Evolutionary conservation across 306 rosid species (phyloP), one percentile per base, ranked within the genome.

Genomic region (Quercus alba): DNA sequence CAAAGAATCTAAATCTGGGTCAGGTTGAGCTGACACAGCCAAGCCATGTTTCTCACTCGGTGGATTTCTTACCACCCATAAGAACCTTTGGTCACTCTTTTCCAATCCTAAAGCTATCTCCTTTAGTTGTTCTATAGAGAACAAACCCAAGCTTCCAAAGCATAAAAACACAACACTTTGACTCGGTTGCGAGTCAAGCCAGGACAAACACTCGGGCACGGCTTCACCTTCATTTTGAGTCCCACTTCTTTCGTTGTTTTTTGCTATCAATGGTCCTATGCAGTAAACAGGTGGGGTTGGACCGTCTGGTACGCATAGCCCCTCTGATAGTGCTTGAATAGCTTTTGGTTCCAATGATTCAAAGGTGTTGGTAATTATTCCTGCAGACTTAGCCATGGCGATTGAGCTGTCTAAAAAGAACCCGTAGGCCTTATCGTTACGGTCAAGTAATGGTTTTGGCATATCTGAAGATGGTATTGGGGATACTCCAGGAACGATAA

Each of bases 71-170:
- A 88, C 83, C 23, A 89, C 85, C 97, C 97, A 88, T 74, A 91
- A n/a, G 64, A 89, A 91, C 44, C 88, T 78, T n/a, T 80, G 86
- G 21, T 79, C 84, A 2, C 88, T 89, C n/a, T 51, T 83, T 84
- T 91, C 97, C 73, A 91, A 82, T 38, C 92, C 97, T 38, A 57
- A 3, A 0, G 97, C 92, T 6, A 86, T 86, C 35, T 89, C 94
- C 58, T 26, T 74, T 69, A 91, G 15, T 21, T 89, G 92, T 3
- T 28, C 56, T 28, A 5, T 71, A 0, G 89, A 77, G 18, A 91
- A 88, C 44, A 56, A 18, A 2, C 97, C 92, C 63, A 89, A 19
- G 83, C 94, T 89, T 19, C 97, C 97, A 20, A 91, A 89, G 66
- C 91, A 78, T 51, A 91, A 61, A 11, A 89, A 84, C 46, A 89